Conservation (phyloP, 768 basidiomycete genomes). For the Tricholoma matsutake region DNA sequence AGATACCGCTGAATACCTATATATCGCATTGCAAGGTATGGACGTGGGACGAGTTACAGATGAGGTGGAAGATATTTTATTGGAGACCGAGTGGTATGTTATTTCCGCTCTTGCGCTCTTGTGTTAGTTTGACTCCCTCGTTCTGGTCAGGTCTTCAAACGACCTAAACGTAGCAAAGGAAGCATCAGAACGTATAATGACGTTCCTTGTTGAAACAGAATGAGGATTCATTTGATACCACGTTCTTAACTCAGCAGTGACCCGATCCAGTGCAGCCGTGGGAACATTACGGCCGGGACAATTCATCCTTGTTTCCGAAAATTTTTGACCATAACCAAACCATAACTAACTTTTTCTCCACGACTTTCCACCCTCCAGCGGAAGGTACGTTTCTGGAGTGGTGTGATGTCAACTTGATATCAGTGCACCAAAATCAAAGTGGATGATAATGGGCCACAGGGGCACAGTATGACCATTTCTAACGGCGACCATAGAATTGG, state of each 20-base stretch:
- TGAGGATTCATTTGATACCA: background rate
- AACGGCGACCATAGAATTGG: no score
- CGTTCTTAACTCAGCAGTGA: background rate
- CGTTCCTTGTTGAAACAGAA: conserved; percentile 25
- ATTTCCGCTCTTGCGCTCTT: background rate
- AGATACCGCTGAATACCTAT: conserved; percentile 80
- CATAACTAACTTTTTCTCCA: no score
- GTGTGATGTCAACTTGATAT: no score
- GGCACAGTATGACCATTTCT: no score
- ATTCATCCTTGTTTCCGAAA: no score
- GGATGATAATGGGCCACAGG: no score
- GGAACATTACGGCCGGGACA: conserved; percentile 6
- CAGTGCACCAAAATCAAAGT: no score
- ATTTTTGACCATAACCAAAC: no score
- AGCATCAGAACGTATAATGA: conserved; percentile 39
- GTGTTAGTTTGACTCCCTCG: background rate
- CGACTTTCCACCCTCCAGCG: no score
- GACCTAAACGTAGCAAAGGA: conserved; percentile 36
- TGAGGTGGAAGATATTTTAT: conserved; percentile 61
- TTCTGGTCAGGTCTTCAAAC: conserved; percentile 42
- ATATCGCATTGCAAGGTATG: conserved; percentile 67
- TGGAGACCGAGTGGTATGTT: conserved; percentile 81
- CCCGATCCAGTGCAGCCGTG: conserved; percentile 6
- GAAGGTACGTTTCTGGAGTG: no score
- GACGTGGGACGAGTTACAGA: conserved; percentile 66